These are phyloP conservation scores for Aspergillus cejpii DNA, from an alignment of 2,329 filamentous ascomycete species.

Conservation along the genomic window DNA sequence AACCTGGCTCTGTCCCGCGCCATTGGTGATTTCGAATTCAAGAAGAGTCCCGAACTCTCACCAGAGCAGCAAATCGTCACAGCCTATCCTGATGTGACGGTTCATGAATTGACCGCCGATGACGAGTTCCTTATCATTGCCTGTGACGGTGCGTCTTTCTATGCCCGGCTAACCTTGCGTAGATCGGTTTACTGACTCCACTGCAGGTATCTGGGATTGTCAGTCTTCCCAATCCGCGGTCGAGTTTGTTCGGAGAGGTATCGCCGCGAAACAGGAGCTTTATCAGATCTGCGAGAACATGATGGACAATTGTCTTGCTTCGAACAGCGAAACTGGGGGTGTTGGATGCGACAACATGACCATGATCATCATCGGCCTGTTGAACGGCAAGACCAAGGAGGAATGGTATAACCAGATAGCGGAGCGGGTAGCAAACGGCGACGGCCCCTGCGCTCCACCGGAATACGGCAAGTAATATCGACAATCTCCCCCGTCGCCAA, in stretches of 20 bases:
- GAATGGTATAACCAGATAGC: constrained; percentile 98
- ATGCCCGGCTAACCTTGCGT: too few species aligned
- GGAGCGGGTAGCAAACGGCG: constrained; percentile 88
- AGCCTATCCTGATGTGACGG: constrained; percentile 86
- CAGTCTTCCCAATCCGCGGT: constrained; percentile 96
- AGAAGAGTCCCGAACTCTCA: constrained; percentile 93
- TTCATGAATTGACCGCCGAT: constrained; percentile 83
- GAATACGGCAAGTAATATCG: constrained; percentile 89
- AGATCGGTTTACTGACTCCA: not conserved
- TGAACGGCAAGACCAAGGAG: constrained; percentile 88
- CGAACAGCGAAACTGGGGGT: constrained; percentile 94
- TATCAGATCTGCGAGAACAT: constrained; percentile 98
- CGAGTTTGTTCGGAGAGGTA: constrained; percentile 93
- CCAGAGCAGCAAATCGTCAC: constrained; percentile 99
- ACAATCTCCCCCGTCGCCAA: constrained; percentile 36
- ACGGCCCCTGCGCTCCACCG: constrained; percentile 95
- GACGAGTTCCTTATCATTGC: constrained; percentile 94
- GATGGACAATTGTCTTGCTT: constrained; percentile 99
- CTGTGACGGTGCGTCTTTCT: constrained; percentile 66
- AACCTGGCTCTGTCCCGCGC: constrained; percentile 94
- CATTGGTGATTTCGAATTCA: constrained; percentile 99
- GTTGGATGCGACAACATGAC: constrained; percentile 99
- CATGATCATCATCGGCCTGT: constrained; percentile 82
- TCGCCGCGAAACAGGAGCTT: constrained; percentile 91
- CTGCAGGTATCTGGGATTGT: constrained; percentile 94